A percentile compares a stretch with the other conserved stretches of the same genome.
Conservation (phyloP, 2,329 filamentous ascomycete genomes). For the Neofusicoccum laricinum region DNA sequence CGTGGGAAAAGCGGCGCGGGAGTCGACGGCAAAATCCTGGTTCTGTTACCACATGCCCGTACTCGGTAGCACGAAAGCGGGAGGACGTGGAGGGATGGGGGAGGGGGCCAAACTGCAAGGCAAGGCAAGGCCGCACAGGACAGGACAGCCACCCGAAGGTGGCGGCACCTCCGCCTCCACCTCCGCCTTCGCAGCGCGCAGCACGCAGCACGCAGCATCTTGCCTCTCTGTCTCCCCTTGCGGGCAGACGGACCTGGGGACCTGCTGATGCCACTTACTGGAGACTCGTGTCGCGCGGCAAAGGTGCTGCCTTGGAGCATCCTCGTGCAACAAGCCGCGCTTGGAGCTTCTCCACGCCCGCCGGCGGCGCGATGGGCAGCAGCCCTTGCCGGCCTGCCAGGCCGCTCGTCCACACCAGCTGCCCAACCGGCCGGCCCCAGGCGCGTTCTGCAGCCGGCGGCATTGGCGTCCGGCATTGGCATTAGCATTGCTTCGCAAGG, state of each 20-base stretch:
- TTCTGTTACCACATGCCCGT: slow-evolving; percentile 8
- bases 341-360: background rate
- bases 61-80: slow-evolving; percentile 11
- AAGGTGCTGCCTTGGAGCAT: background rate
- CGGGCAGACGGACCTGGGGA: background rate
- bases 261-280: background rate
- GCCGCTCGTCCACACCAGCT: background rate
- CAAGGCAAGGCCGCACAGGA: background rate
- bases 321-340: background rate
- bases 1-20: slow-evolving; percentile 15
- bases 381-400: background rate
- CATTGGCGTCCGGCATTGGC: slow-evolving; percentile 5
- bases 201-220: background rate
- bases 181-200: background rate
- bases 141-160: background rate
- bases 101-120: background rate
- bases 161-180: background rate
- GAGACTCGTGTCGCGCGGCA: slow-evolving; percentile 10
- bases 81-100: slow-evolving; percentile 4
- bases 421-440: background rate
- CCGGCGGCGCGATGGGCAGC: background rate
- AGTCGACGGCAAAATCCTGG: slow-evolving; percentile 5
- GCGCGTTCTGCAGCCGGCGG: background rate
- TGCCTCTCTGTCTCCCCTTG: background rate
- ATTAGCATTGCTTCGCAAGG: background rate